Percentiles rank a stretch among this genome's conserved stretches.
Evolutionary conservation across 345 rosid genomes (phyloP).

Genomic region (Ceriops tagal): DNA sequence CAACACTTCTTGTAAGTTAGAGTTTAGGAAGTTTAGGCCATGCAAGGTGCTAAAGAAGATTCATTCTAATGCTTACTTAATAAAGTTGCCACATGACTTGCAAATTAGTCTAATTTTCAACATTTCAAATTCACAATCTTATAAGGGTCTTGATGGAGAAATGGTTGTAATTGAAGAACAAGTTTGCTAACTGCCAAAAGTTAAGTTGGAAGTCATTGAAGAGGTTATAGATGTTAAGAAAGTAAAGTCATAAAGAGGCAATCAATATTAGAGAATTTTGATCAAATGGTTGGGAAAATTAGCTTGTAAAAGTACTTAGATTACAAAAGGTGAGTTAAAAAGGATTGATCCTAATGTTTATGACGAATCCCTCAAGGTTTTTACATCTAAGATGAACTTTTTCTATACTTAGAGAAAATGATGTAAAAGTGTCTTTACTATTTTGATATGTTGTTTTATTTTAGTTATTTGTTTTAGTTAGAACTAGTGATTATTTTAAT

Average conservation of each 20-base stretch:
- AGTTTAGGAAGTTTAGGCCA: slow-evolving; percentile 5
- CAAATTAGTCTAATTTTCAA: slow-evolving; percentile 8
- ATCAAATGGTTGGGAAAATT: too few relatives aligned
- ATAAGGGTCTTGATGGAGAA: slow-evolving; percentile 2
- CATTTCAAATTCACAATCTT: background rate
- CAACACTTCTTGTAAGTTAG: background rate
- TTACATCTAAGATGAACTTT: too few relatives aligned
- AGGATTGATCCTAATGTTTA: too few relatives aligned
- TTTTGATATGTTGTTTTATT: too few relatives aligned
- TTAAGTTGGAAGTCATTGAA: background rate
- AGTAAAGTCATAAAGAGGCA: background rate
- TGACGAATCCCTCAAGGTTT: too few relatives aligned
- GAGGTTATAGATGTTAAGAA: background rate
- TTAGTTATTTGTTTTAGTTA: too few relatives aligned
- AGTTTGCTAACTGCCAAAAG: background rate
- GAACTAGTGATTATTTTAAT: too few relatives aligned
- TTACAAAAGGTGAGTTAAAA: too few relatives aligned
- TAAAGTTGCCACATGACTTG: background rate
- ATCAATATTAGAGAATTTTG: too few relatives aligned
- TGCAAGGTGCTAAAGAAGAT: slow-evolving; percentile 5
- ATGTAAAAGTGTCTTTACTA: too few relatives aligned
- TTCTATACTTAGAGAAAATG: too few relatives aligned
- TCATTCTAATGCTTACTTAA: background rate
- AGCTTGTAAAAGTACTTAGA: too few relatives aligned
- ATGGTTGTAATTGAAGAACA: background rate